Base-by-base conservation (phyloP, 1,139 yeast species). In the Hansenula lynferdii region DNA sequence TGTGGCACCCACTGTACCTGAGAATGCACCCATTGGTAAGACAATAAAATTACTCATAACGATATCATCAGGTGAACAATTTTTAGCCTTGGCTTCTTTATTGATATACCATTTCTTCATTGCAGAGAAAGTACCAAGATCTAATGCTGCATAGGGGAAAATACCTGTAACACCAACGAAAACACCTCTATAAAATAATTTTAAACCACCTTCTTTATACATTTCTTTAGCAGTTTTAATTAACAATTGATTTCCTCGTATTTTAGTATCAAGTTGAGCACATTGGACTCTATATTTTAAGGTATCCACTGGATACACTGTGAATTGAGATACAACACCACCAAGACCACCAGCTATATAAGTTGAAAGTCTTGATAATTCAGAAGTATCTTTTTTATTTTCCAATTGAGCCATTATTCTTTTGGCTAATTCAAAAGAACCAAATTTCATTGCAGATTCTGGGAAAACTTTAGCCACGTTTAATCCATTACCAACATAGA, bases 281-380 rank as follows among this genome's bases (percentile, higher is more conserved):
- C 94, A 84, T 57, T 84, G 94, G 34, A 84, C 64, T 60, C 92
- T 70, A 57, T 86, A 92, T 60, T 92, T 92, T 35, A 92, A 68
- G 0, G 98, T 92, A 63, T 92, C 98, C n/a, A 92, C 81, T 7
- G 98, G 98, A 58, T 92, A 92, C 5, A 90, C 96, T 0, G 94
- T 75, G 51, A 89, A 79, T 61, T 92, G 98, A 0, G 97, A 85
- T 25, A 80, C 76, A 43, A 92, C 95, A 54, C 98, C 98, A 31
- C 97, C 98, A 38, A 92, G 60, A 31, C 98, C 98, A 61, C 98
- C 98, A 15, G 97, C 87, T 27, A 87, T 60, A 57, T 89, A 92
- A 0, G 97, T 89, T 0, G 96, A 75, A 0, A 76, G 58, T 47
- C 83, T 77, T 1, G 96, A 85, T 37, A 92, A 64, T 37, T 86